phyloP scores from a whole-genome alignment of 2,329 filamentous ascomycete species.

The Neonectria hederae region DNA sequence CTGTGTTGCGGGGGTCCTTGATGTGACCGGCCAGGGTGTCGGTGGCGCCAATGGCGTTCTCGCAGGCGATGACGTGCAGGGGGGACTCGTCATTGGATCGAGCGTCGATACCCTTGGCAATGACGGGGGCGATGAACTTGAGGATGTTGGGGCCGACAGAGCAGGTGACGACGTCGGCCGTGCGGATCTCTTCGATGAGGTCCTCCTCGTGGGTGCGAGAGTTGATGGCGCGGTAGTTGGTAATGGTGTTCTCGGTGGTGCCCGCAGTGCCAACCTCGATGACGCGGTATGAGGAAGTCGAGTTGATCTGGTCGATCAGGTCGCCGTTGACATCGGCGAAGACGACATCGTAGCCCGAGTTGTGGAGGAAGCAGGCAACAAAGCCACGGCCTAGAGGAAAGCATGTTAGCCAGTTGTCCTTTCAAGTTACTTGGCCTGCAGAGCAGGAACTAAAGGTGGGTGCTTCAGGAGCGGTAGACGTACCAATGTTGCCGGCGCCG shows the following conservation, averaged over 20 bases:
- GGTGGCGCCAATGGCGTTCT: conserved; percentile 96
- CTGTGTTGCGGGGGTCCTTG: conserved; percentile 77
- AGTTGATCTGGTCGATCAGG: conserved; percentile 83
- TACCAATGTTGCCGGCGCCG: conserved; percentile 85
- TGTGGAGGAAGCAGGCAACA: conserved; percentile 90
- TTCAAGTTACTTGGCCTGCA: background rate
- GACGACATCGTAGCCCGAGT: conserved; percentile 94
- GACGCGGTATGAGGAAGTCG: conserved; percentile 82
- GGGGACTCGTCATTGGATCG: conserved; percentile 73
- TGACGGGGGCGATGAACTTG: conserved; percentile 94
- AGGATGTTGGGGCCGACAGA: conserved; percentile 96
- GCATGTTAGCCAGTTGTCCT: conserved; percentile 21
- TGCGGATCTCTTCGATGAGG: conserved; percentile 84
- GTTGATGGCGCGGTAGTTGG: conserved; percentile 97
- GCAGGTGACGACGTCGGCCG: conserved; percentile 92
- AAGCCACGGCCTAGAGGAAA: conserved; percentile 72
- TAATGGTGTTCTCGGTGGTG: conserved; percentile 82
- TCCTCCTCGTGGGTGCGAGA: conserved; percentile 85
- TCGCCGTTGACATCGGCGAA: conserved; percentile 93
- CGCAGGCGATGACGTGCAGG: conserved; percentile 93
- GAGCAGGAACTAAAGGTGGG: background rate
- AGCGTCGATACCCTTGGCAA: conserved; percentile 90
- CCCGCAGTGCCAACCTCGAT: conserved; percentile 91
- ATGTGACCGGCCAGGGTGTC: conserved; percentile 86
- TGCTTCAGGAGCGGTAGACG: conserved; percentile 30